These are phyloP conservation scores for Suzukiozyma palmioleophila DNA, from an alignment of 1,139 yeast genomes.

Conservation along the genomic window DNA sequence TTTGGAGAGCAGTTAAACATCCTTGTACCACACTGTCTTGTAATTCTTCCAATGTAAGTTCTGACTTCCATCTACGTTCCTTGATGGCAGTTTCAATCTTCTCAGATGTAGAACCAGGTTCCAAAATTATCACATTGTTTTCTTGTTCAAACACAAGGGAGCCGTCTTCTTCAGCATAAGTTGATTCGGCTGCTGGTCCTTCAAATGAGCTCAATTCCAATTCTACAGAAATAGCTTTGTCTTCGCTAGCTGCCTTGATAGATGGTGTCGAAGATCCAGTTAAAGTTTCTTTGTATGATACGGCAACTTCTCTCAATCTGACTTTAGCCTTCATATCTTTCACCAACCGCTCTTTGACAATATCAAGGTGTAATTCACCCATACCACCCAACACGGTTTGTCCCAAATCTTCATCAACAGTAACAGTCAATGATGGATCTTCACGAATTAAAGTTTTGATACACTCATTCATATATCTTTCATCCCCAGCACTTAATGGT, in stretches of 20 bases:
- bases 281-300: conserved; percentile 81
- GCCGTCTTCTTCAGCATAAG: conserved; percentile 36
- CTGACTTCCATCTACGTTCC: conserved; percentile 50
- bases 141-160: conserved; percentile 31
- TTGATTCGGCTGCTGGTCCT: conserved; percentile 33
- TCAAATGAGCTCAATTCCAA: conserved; percentile 53
- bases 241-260: conserved; percentile 12
- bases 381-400: conserved; percentile 87
- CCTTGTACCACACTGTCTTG: conserved; percentile 56
- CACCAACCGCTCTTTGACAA: conserved; percentile 71
- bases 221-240: conserved; percentile 21
- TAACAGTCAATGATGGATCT: conserved; percentile 39
- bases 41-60: conserved; percentile 43
- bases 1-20: conserved; percentile 65
- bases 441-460: conserved; percentile 65
- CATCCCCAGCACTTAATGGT: conserved; percentile 81
- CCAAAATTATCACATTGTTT: conserved; percentile 35
- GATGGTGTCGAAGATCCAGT: conserved; percentile 13
- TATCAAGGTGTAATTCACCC: conserved; percentile 94
- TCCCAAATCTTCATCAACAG: conserved; percentile 64
- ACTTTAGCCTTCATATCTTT: conserved; percentile 81
- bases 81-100: conserved; percentile 22
- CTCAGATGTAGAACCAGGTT: conserved; percentile 24
- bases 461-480: conserved; percentile 63
- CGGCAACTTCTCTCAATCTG: conserved; percentile 76